Evolutionary conservation across 2,329 filamentous ascomycete species (phyloP).

Genomic region (Epichloe glyceriae): DNA sequence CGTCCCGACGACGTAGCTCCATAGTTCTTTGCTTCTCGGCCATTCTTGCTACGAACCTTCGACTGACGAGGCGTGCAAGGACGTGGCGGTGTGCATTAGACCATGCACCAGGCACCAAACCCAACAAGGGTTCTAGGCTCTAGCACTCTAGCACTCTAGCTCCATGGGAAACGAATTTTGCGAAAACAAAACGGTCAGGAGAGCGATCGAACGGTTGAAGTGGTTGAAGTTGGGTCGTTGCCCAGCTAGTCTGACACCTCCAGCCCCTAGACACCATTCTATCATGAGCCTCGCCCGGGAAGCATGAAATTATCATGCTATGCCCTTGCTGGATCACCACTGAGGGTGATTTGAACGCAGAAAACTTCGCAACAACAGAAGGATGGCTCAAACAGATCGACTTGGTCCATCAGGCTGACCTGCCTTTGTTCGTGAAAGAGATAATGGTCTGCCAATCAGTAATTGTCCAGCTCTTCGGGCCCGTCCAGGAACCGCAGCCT

Average conservation of each 20-base stretch:
- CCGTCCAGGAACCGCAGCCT: conserved; percentile 6
- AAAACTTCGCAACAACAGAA: background rate
- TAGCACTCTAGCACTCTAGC: background rate
- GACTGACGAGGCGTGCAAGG: background rate
- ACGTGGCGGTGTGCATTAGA: conserved; percentile 5
- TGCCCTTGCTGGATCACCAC: background rate
- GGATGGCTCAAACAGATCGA: background rate
- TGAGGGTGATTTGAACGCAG: background rate
- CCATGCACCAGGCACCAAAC: conserved; percentile 1
- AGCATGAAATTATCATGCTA: background rate
- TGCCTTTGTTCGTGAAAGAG: background rate
- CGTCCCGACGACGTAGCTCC: background rate
- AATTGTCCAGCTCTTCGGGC: background rate
- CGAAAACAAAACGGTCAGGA: background rate
- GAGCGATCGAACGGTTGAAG: background rate
- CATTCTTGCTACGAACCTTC: background rate
- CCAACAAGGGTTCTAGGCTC: background rate
- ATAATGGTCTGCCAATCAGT: background rate
- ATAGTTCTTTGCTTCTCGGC: background rate
- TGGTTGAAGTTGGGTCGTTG: background rate
- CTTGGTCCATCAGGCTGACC: background rate
- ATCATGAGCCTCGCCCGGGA: background rate
- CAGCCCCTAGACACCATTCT: background rate
- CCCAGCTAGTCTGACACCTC: background rate
- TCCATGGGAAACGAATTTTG: background rate